Evolutionary conservation across 2,329 filamentous ascomycete species (phyloP).

Genomic region (Colletotrichum sansevieriae): DNA sequence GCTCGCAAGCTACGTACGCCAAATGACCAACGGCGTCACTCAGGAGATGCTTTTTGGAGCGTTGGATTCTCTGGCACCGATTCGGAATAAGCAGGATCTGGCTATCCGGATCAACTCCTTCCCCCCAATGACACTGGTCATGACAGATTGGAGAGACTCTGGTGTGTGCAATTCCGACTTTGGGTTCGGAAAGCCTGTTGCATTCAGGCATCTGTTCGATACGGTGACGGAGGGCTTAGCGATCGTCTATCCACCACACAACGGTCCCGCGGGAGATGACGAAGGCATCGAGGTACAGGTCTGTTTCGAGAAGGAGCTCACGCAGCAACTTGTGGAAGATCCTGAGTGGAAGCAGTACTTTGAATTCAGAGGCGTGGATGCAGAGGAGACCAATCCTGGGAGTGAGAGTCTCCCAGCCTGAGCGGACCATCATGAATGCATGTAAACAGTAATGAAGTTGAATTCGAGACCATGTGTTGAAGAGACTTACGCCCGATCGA

Average conservation of each 20-base stretch:
- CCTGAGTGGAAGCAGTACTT: conserved; percentile 53
- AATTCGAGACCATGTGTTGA: no score
- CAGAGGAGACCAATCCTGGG: conserved; percentile 9
- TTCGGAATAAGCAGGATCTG: conserved; percentile 53
- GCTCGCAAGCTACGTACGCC: conserved; percentile 54
- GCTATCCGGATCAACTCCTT: conserved; percentile 51
- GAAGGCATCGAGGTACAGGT: conserved; percentile 54
- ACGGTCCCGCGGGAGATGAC: conserved; percentile 46
- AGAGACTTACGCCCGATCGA: no score
- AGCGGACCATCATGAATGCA: no score
- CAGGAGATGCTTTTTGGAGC: conserved; percentile 48
- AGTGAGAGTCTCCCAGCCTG: no score
- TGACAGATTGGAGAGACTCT: conserved; percentile 53
- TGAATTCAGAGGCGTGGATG: conserved; percentile 53
- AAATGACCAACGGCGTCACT: conserved; percentile 52
- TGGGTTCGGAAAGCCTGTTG: conserved; percentile 52
- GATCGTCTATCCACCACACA: conserved; percentile 50
- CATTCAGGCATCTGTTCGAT: conserved; percentile 51
- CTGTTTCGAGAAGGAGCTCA: conserved; percentile 51
- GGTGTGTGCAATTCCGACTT: conserved; percentile 50
- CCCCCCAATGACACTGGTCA: conserved; percentile 52
- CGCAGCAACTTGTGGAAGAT: conserved; percentile 50
- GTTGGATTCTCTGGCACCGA: conserved; percentile 49
- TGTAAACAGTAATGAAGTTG: no score
- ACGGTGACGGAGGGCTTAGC: conserved; percentile 47